Evolutionary conservation across 768 basidiomycete genomes (phyloP).

Genomic region (Pleurotus tuber-regium): DNA sequence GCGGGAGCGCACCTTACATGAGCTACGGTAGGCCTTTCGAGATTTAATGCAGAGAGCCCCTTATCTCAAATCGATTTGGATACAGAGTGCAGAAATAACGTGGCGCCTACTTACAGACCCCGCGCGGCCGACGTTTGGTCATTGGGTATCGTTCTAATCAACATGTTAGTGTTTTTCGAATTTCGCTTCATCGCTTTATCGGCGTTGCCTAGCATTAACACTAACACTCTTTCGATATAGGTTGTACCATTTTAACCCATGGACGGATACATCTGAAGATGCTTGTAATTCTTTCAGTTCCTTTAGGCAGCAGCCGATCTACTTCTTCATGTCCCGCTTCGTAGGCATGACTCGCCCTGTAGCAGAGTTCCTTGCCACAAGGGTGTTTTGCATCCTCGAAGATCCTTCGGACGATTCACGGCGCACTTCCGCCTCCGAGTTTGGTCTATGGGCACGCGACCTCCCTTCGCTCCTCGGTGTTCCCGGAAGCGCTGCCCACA

Average conservation of each 20-base stretch:
- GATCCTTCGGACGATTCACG: constrained; percentile 60
- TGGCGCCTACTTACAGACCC: constrained; percentile 91
- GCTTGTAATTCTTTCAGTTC: constrained; percentile 78
- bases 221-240: constrained; percentile 33
- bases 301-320: constrained; percentile 74
- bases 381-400: constrained; percentile 80
- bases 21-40: constrained; percentile 71
- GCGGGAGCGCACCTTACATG: constrained; percentile 99
- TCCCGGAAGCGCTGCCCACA: constrained; percentile 42
- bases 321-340: constrained; percentile 89
- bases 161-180: constrained; percentile 66
- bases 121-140: constrained; percentile 99
- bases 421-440: constrained; percentile 77
- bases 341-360: constrained; percentile 85
- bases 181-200: background rate
- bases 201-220: background rate
- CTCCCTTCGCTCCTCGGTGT: constrained; percentile 71
- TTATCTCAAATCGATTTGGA: constrained; percentile 15
- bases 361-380: constrained; percentile 81
- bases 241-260: constrained; percentile 98
- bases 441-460: constrained; percentile 83
- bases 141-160: constrained; percentile 97
- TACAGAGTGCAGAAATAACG: constrained; percentile 95
- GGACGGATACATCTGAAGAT: constrained; percentile 90
- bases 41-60: background rate